A percentile compares a stretch with the other conserved stretches of the same genome.
These are phyloP conservation scores for Pichia sp. DNA, from an alignment of 1,139 yeast genomes.

Conservation along the genomic window DNA sequence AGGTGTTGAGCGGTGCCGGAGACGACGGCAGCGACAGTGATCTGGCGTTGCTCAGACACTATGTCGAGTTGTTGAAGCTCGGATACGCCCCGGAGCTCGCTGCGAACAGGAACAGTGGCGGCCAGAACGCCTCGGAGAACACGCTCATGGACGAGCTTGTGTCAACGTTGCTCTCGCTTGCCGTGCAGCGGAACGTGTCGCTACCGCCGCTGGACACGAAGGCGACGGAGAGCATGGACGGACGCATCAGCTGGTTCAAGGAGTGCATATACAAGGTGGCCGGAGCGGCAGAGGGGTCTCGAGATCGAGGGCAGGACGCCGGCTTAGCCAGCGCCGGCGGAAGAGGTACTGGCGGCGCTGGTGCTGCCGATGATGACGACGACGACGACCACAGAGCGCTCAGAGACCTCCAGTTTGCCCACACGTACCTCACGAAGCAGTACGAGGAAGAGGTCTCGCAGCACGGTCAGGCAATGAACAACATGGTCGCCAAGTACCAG, in stretches of 20 bases:
- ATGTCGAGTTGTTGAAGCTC: conserved; percentile 22
- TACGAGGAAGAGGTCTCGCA: conserved; percentile 44
- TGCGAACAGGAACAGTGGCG: not conserved
- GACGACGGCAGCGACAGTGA: not conserved
- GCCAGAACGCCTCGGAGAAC: conserved; percentile 16
- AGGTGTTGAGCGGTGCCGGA: conserved; percentile 10
- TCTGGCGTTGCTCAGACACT: conserved; percentile 17
- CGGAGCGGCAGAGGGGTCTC: not conserved
- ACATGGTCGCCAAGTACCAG: conserved; percentile 3
- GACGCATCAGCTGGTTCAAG: conserved; percentile 49
- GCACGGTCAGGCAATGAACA: conserved; percentile 8
- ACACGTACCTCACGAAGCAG: conserved; percentile 56
- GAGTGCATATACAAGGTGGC: conserved; percentile 44
- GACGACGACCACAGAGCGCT: conserved; percentile 36
- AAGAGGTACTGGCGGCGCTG: too few species aligned
- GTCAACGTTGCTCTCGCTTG: conserved; percentile 49
- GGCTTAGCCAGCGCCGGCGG: too few species aligned
- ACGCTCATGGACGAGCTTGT: conserved; percentile 42
- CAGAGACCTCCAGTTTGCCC: conserved; percentile 59
- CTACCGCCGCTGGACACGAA: conserved; percentile 43
- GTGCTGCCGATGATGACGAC: not conserved
- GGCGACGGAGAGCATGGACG: conserved; percentile 32
- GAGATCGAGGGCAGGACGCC: too few species aligned
- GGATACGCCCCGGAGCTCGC: conserved; percentile 24
- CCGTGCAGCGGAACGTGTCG: conserved; percentile 46